Evolutionary conservation across 2,329 filamentous ascomycete species (phyloP).

Genomic region (Fusarium sp.): DNA sequence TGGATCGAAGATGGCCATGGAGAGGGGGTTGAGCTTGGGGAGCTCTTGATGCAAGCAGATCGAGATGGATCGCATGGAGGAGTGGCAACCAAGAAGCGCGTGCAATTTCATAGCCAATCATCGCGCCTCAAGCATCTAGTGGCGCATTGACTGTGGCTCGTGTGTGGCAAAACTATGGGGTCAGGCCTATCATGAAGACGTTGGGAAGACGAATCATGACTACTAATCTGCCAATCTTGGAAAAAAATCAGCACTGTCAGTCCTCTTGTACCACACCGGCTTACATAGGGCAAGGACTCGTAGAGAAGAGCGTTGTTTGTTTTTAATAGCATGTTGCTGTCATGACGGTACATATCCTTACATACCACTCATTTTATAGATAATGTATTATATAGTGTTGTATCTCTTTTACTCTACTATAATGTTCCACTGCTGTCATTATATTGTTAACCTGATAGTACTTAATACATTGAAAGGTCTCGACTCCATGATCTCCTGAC

Average conservation of each 20-base stretch:
- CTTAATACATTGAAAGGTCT: too few species aligned
- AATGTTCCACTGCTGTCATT: not conserved
- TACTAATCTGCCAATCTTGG: not conserved
- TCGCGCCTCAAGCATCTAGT: constrained; percentile 2
- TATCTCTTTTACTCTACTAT: not conserved
- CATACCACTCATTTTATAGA: not conserved
- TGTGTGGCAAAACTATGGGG: constrained; percentile 9
- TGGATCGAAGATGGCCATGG: constrained; percentile 40
- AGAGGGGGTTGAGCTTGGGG: constrained; percentile 32
- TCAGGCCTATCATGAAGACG: constrained; percentile 2
- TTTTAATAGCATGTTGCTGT: not conserved
- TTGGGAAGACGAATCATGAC: not conserved
- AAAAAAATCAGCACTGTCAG: not conserved
- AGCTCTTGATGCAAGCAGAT: constrained; percentile 40
- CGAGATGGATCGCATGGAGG: constrained; percentile 42
- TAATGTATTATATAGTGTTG: not conserved
- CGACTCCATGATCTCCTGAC: not conserved
- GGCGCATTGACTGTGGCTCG: constrained; percentile 25
- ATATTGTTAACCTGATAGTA: not conserved
- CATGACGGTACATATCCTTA: not conserved
- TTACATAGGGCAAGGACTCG: not conserved
- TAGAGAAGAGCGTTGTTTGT: not conserved
- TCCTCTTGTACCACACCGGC: not conserved
- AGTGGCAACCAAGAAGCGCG: constrained; percentile 35
- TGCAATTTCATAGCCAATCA: constrained; percentile 35